Base-by-base conservation (phyloP, 1,139 yeast species). In the Taphrina pruni region DNA sequence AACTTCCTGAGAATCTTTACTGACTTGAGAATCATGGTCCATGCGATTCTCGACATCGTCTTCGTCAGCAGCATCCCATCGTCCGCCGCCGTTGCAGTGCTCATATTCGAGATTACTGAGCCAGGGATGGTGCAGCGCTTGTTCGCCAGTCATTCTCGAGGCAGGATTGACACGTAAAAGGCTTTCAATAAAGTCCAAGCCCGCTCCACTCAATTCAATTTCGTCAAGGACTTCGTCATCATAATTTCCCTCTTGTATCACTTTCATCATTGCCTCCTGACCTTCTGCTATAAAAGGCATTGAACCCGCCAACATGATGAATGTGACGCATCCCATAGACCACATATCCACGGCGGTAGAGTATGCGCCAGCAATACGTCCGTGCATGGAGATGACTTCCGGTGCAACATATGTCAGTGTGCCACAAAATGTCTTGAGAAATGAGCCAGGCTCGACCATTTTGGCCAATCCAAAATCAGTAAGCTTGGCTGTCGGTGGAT, bases 401-500 rank as follows among this genome's bases (percentile, higher is more conserved):
- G 99, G 99, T 0, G 97, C 89, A 6, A 95, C 99, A 71, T 86
- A 86, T 72, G 86, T 89, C 0, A 97, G 96, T 1, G 99, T 94
- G 0, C 94, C 94, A 39, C 88, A 92, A 78, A 88, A 88, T 0
- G 98, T 93, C 70, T 87, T 91, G 8, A 96, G 90, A 66, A 90
- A 84, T 11, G 87, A 81, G 72, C 86, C 86, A 8, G 75, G 75
- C 52, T 73, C 87, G 65, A 94, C 79, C 46, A 94, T 80, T 77
- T 92, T 93, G 0, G 96, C 99, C 79, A 94, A 94, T 0, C 97
- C 97, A 79, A 94, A 94, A 79, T 94, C 99, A 1, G 97, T 90
- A 54, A 94, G 90, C 75, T 94, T 94, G 12, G 94, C 89, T 35
- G 86, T 78, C 11, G 94, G 96, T 0, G 97, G 97, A 75, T 90